Evolutionary conservation across 2,329 filamentous ascomycete genomes (phyloP), one percentile per base, ranked within the genome.

Genomic region (Fusarium cyanostomum): DNA sequence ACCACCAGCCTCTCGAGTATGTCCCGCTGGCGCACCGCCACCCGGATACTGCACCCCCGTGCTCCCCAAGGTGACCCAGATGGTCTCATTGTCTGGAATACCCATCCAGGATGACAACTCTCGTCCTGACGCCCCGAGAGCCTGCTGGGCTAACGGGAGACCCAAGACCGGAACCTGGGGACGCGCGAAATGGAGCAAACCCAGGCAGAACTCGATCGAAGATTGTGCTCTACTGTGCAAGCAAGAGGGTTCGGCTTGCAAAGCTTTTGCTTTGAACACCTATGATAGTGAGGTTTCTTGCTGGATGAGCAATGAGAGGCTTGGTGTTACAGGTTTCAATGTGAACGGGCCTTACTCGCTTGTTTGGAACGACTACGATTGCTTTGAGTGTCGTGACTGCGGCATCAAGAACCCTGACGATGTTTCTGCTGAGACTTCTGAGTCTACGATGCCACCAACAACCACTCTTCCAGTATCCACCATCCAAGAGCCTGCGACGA

Each of bases 351-450:
- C 15, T 1, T 0, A 24, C 0, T 50, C 56, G 4, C 1, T 61
- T 12, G 26, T 61, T 7, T 62, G 58, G 58, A 60, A 62, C 3
- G 58, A 62, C 1, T 41, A 28, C 0, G 56, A 60, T 15, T 62
- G 58, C 13, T 62, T 62, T 0, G 33, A 62, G 9, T 62, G 58
- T 12, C 33, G 44, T 0, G 56, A 51, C 4, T 62, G 58, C 1
- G 58, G 56, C 2, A 15, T 33, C 1, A 21, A 15, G 10, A 58
- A 58, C 11, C 30, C 55, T 2, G 27, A 21, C 0, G 50, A 50
- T 10, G 3, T 21, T 2, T 12, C 11, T 9, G 37, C 30, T 30
- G 31, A 27, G 6, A 33, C 28, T 1, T 35, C 34, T 0, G 8
- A 16, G 4, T 0, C 30, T 3, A 10, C 4, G 15, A 13, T 11